Evolutionary conservation across 768 basidiomycete species (phyloP).

Genomic region (Baorangia bicolor): DNA sequence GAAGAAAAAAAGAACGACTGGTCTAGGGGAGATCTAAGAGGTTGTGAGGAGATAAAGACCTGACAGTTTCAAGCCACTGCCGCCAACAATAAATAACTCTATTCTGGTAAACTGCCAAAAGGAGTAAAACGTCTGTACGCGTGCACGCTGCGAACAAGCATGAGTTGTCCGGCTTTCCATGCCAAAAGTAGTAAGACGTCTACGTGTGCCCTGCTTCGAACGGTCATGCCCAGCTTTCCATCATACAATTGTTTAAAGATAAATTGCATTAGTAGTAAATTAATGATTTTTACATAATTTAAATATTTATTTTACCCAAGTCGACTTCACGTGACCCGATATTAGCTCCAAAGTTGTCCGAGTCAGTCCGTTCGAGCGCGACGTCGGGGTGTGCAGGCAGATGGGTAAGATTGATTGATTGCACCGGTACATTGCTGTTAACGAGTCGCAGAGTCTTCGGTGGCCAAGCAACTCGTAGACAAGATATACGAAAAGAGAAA

Average conservation of each 20-base stretch:
- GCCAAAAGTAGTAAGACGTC: no score
- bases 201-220: no score
- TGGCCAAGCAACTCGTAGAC: conserved; percentile 81
- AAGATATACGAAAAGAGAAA: conserved; percentile 97
- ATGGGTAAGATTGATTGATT: conserved; percentile 19
- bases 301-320: not conserved
- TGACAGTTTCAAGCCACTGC: no score
- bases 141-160: no score
- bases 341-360: not conserved
- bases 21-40: not conserved
- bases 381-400: not conserved
- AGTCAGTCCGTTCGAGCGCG: not conserved
- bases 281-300: no score
- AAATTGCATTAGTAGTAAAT: no score
- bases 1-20: not conserved
- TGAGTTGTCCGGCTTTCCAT: no score
- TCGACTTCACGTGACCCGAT: conserved; percentile 7
- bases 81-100: no score
- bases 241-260: no score
- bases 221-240: no score
- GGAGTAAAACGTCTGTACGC: no score
- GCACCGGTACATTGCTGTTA: not conserved
- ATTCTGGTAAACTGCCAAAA: no score
- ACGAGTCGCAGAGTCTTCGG: conserved; percentile 55
- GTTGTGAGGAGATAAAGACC: not conserved